These are phyloP conservation scores for Citrus unshiu DNA, from an alignment of 345 rosid genomes.

Conservation along the genomic window DNA sequence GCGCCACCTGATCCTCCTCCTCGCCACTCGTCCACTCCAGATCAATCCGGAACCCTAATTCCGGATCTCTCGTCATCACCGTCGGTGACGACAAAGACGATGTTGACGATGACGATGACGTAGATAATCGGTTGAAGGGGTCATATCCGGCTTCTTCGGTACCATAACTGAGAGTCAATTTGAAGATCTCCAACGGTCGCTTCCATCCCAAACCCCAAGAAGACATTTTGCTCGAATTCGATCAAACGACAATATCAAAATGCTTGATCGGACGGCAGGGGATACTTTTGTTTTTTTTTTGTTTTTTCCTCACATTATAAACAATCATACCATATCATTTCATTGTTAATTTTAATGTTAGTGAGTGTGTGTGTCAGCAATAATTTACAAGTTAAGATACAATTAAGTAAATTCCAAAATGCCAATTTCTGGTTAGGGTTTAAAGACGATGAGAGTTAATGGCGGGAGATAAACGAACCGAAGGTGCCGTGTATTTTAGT, in stretches of 20 bases:
- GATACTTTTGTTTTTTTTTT: neutral
- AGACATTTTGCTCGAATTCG: constrained; percentile 51
- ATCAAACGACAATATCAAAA: neutral
- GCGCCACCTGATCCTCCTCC: constrained; percentile 89
- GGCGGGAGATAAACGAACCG: constrained; percentile 2
- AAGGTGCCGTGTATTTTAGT: neutral
- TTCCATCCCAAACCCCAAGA: constrained; percentile 99
- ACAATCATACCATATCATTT: neutral
- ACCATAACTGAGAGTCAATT: constrained; percentile 66
- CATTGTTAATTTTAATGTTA: too few relatives aligned
- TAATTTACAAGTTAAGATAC: neutral
- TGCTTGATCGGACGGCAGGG: constrained; percentile 21
- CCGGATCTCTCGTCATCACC: constrained; percentile 40
- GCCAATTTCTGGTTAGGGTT: neutral
- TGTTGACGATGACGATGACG: constrained; percentile 21
- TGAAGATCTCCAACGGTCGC: constrained; percentile 81
- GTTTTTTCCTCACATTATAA: neutral
- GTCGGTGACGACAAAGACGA: constrained; percentile 23
- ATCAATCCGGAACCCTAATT: constrained; percentile 63
- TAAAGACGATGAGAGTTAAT: neutral
- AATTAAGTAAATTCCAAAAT: neutral
- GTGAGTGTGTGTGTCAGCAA: neutral
- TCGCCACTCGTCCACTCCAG: constrained; percentile 93
- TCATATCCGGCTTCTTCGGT: constrained; percentile 58
- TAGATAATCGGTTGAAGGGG: constrained; percentile 34